Conservation (phyloP, 140 eudicot species). For the Senecio squalidus region DNA sequence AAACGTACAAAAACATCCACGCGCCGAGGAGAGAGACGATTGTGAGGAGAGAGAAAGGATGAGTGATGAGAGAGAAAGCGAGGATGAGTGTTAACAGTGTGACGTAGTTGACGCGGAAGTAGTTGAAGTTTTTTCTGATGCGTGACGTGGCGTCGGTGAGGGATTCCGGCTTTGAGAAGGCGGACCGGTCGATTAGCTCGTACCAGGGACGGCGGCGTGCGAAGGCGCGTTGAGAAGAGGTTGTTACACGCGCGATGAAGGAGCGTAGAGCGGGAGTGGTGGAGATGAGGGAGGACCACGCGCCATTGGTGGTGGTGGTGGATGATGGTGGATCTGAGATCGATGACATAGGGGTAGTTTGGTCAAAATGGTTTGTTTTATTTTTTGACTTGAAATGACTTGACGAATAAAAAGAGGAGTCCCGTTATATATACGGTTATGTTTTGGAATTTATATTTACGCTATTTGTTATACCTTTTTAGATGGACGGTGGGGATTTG, state of each 20-base stretch:
- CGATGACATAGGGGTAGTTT: constrained; percentile 40
- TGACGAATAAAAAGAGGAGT: background rate
- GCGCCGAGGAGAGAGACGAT: constrained; percentile 6
- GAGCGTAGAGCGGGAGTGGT: constrained; percentile 52
- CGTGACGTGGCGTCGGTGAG: constrained; percentile 62
- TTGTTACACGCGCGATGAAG: constrained; percentile 42
- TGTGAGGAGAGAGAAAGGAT: background rate
- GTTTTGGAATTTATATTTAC: constrained; percentile 13
- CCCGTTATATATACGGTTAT: constrained; percentile 14
- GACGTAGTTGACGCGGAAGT: constrained; percentile 67
- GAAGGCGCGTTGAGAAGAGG: constrained; percentile 41
- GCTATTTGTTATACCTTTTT: constrained; percentile 20
- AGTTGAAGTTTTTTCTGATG: constrained; percentile 55
- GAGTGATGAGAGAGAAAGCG: background rate
- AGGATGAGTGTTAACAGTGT: constrained; percentile 42
- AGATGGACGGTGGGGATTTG: too few species aligned
- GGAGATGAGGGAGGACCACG: constrained; percentile 29
- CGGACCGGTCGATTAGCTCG: constrained; percentile 51
- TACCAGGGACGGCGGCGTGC: constrained; percentile 67
- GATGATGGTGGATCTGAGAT: constrained; percentile 35
- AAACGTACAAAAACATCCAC: background rate
- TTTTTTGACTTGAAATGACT: constrained; percentile 16
- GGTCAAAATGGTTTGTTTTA: background rate
- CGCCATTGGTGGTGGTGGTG: constrained; percentile 31
- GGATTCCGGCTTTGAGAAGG: constrained; percentile 56